These are phyloP conservation scores for Imleria badia DNA, from an alignment of 768 basidiomycete genomes.

Conservation along the genomic window DNA sequence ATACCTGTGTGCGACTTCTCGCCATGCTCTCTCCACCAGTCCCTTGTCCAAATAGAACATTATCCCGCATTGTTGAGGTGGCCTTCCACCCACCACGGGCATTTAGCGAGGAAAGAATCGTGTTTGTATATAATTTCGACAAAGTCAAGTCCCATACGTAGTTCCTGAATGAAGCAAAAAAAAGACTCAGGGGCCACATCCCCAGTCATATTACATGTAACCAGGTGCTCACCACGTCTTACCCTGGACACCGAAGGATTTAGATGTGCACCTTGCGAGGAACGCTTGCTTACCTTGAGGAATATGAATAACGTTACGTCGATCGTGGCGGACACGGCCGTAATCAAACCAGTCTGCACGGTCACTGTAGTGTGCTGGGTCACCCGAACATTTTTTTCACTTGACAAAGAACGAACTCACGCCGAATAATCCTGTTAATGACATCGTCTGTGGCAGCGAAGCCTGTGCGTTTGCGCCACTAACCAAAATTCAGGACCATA, in stretches of 20 bases:
- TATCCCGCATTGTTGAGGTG: not conserved
- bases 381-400: not conserved
- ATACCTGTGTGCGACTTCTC: constrained; percentile 7
- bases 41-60: constrained; percentile 7
- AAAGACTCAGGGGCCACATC: not conserved
- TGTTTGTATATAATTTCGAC: constrained; percentile 28
- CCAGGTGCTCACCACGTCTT: constrained; percentile 2
- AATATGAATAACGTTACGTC: constrained; percentile 22
- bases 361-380: constrained; percentile 17
- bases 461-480: constrained; percentile 44
- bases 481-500: not conserved
- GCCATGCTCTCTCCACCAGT: not conserved
- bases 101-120: constrained; percentile 18
- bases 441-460: constrained; percentile 37
- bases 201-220: not conserved
- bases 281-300: constrained; percentile 5
- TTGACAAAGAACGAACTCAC: constrained; percentile 19
- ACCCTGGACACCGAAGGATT: not conserved
- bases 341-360: constrained; percentile 27
- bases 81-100: constrained; percentile 26
- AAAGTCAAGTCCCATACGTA: constrained; percentile 27
- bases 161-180: constrained; percentile 4
- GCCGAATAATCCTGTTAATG: constrained; percentile 42
- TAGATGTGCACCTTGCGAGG: not conserved
- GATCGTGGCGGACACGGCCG: constrained; percentile 2